Evolutionary conservation across 257 asterid species (phyloP).

Genomic region (Solanum appendiculatum): DNA sequence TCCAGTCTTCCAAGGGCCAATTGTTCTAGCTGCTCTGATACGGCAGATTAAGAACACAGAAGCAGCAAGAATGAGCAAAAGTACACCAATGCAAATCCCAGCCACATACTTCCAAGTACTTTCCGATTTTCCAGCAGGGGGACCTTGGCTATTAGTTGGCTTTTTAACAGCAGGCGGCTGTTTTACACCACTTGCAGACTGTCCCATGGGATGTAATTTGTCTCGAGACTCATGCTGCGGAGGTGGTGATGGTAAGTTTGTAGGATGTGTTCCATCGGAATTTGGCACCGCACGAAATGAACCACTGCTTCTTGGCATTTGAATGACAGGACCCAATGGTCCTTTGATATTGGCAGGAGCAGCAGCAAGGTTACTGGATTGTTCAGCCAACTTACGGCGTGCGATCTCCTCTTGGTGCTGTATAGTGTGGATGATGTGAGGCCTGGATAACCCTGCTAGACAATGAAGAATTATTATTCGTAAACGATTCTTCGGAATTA

Average conservation of each 20-base stretch:
- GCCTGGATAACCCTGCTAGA: slow-evolving; percentile 25
- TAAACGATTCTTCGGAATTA: neutral
- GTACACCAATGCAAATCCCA: slow-evolving; percentile 25
- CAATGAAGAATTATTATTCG: neutral
- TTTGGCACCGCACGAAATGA: slow-evolving; percentile 73
- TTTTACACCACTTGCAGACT: neutral
- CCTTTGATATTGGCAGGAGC: slow-evolving; percentile 20
- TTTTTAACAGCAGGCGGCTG: neutral
- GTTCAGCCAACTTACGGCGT: slow-evolving; percentile 55
- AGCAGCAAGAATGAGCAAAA: slow-evolving; percentile 28
- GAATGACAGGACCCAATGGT: slow-evolving; percentile 9
- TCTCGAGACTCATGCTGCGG: slow-evolving; percentile 5
- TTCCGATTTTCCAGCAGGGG: slow-evolving; percentile 9
- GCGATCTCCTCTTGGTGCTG: slow-evolving; percentile 9
- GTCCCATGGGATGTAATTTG: neutral
- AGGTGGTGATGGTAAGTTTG: slow-evolving; percentile 15
- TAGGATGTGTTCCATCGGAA: slow-evolving; percentile 7
- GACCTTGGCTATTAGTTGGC: slow-evolving; percentile 6
- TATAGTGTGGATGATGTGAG: slow-evolving; percentile 11
- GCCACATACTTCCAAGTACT: slow-evolving; percentile 31
- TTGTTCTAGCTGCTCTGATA: slow-evolving; percentile 51
- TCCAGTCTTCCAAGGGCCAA: slow-evolving; percentile 87
- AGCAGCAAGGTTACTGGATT: slow-evolving; percentile 52
- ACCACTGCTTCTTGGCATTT: slow-evolving; percentile 81
- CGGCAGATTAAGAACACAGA: slow-evolving; percentile 30